Base-by-base conservation (phyloP, 2,329 filamentous ascomycete genomes). In the Colletotrichum endophyticum region DNA sequence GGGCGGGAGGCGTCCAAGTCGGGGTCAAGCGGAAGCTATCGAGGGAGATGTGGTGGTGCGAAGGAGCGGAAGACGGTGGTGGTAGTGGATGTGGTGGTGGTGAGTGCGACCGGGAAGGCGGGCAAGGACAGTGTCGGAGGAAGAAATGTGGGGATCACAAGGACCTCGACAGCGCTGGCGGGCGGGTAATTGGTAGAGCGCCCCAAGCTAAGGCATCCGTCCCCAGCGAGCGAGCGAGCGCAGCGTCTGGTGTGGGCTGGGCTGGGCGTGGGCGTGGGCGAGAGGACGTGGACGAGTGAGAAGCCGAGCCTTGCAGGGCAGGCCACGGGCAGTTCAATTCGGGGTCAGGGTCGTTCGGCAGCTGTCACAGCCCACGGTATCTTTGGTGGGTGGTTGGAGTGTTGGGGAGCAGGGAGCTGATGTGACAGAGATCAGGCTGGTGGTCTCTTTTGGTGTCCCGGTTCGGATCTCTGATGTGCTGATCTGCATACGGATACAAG, bases 91-190 rank as follows among this genome's bases (percentile, higher is more conserved):
- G 44, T 53, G 44, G 44, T 53, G 44, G 44, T 53, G n/a, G 44
- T 73, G 70, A 76, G 74, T 76, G 70, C 74, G 70, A 76, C 72
- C 72, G 61, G 66, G 56, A 75, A 68, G 75, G 66, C 72, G 75
- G 72, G 72, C 72, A 49, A 77, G 75, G 61, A 75, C 72, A 77
- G 74, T 70, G 72, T 77, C 75, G 75, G 75, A 72, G 72, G 75
- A 75, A 75, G 39, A 77, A 75, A 77, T 75, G 75, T 77, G 75
- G 75, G 56, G 70, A 75, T 75, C 66, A 63, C 66, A 34, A 77
- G 73, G 70, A 44, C 61, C 36, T 77, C 72, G 39, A 77, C 57
- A 74, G 74, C 68, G 57, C 68, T 70, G 68, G 64, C 57, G 70
- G 73, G 73, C 74, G 64, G 74, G 71, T 76, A 76, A 62, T 67